Conservation (phyloP, 371 early-diverging fungal genomes). For the Homolaphlyctis polyrhiza region DNA sequence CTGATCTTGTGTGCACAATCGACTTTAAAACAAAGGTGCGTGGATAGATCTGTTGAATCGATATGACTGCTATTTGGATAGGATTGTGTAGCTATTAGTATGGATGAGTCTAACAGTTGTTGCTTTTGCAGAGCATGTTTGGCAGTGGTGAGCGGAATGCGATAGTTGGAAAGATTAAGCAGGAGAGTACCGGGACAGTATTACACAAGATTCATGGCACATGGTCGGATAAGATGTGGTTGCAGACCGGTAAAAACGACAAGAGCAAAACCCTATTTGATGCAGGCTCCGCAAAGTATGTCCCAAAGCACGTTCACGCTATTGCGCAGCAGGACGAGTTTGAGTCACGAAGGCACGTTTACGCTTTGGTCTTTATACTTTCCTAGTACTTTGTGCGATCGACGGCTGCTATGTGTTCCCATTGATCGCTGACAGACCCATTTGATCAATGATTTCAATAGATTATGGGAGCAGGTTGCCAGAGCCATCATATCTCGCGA, state of each 20-base stretch:
- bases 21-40: conserved; percentile 90
- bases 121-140: conserved; percentile 33
- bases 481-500: conserved; percentile 62
- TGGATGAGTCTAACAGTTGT: conserved; percentile 1
- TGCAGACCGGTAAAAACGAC: conserved; percentile 26
- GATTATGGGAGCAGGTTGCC: conserved; percentile 81
- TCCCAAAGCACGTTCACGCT: conserved; percentile 65
- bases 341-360: conserved; percentile 70
- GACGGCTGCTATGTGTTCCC: not conserved
- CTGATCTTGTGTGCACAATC: conserved; percentile 69
- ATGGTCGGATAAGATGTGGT: conserved; percentile 64
- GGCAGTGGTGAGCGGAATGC: conserved; percentile 67
- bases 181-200: conserved; percentile 66
- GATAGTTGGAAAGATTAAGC: conserved; percentile 77
- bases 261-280: conserved; percentile 62
- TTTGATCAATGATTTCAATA: conserved; percentile 11
- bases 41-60: not conserved
- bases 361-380: not conserved
- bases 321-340: conserved; percentile 71
- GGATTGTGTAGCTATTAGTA: too few relatives aligned
- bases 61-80: conserved; percentile 21
- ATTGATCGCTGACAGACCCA: too few relatives aligned
- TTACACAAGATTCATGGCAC: conserved; percentile 80
- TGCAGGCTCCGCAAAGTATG: conserved; percentile 53
- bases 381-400: not conserved